Percentiles rank a stretch among this genome's conserved stretches.
Evolutionary conservation across 768 basidiomycete species (phyloP).

Genomic region (Tremella yokohamensis): DNA sequence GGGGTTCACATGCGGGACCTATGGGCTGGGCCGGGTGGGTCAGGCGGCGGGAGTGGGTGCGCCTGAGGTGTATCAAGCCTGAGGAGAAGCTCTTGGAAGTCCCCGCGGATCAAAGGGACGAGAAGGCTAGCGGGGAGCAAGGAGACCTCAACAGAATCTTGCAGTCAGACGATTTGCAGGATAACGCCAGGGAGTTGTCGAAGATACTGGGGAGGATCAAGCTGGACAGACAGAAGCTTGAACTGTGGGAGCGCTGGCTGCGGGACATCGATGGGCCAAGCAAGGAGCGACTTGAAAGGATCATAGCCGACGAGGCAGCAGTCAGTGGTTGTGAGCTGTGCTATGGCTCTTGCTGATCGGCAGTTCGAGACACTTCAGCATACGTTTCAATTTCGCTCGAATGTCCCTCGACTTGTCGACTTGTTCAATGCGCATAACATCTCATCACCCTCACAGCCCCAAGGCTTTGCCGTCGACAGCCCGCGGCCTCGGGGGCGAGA

Average conservation of each 20-base stretch:
- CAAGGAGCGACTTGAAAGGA: slow-evolving; percentile 8
- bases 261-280: slow-evolving; percentile 5
- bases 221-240: slow-evolving; percentile 38
- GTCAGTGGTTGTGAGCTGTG: slow-evolving; percentile 23
- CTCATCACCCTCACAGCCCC: neutral
- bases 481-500: too few species aligned
- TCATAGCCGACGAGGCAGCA: slow-evolving; percentile 16
- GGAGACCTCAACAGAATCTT: neutral
- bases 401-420: neutral
- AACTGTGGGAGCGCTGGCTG: slow-evolving; percentile 33
- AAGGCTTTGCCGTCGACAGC: neutral
- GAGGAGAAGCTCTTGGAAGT: neutral
- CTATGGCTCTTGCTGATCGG: neutral
- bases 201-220: slow-evolving; percentile 18
- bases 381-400: neutral
- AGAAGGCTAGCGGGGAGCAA: neutral
- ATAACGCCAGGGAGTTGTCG: slow-evolving; percentile 15
- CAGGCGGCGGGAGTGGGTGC: slow-evolving; percentile 42
- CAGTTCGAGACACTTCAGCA: neutral
- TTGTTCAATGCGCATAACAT: neutral
- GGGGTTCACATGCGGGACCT: slow-evolving; percentile 34
- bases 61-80: slow-evolving; percentile 22
- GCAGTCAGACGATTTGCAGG: slow-evolving; percentile 4
- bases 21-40: slow-evolving; percentile 46
- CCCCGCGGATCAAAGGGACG: neutral